Percentiles rank a stretch among this genome's conserved stretches.
These are phyloP conservation scores for Aegilops sharonensis DNA, from an alignment of 176 grass and related monocot species.

Conservation along the genomic window DNA sequence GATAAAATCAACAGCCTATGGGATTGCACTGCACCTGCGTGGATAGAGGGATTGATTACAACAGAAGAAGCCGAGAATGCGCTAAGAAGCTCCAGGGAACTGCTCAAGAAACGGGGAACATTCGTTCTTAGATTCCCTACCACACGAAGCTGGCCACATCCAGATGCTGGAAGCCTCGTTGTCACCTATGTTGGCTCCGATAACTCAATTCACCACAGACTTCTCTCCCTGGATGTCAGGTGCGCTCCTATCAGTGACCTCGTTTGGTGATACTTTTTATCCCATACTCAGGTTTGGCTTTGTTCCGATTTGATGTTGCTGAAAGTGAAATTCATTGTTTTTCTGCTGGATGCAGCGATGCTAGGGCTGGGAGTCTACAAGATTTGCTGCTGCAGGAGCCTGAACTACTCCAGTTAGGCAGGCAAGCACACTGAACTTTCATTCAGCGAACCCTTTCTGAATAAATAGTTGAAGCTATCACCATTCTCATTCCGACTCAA, in stretches of 20 bases:
- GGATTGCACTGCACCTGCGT: conserved; percentile 60
- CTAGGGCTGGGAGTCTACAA: conserved; percentile 56
- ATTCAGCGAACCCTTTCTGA: background rate
- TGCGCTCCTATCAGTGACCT: background rate
- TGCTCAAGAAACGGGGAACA: conserved; percentile 45
- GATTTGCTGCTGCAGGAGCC: conserved; percentile 80
- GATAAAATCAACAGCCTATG: conserved; percentile 70
- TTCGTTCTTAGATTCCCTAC: conserved; percentile 92
- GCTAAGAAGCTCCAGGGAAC: conserved; percentile 45
- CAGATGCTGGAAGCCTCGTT: conserved; percentile 79
- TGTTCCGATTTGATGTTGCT: background rate
- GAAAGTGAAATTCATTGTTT: conserved; percentile 14
- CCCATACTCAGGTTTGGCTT: background rate
- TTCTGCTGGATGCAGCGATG: conserved; percentile 32
- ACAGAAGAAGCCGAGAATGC: conserved; percentile 71
- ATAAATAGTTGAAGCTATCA: background rate
- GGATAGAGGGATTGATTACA: conserved; percentile 89
- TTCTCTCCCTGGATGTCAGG: conserved; percentile 73
- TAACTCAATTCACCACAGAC: conserved; percentile 62
- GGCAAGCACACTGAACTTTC: conserved; percentile 38
- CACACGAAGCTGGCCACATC: conserved; percentile 89
- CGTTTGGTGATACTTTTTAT: background rate
- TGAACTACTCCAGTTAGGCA: conserved; percentile 64
- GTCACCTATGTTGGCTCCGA: conserved; percentile 67
- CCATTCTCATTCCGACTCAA: conserved; percentile 28